Conservation (phyloP, 2,329 filamentous ascomycete species). For the Scleromitrula shiraiana region DNA sequence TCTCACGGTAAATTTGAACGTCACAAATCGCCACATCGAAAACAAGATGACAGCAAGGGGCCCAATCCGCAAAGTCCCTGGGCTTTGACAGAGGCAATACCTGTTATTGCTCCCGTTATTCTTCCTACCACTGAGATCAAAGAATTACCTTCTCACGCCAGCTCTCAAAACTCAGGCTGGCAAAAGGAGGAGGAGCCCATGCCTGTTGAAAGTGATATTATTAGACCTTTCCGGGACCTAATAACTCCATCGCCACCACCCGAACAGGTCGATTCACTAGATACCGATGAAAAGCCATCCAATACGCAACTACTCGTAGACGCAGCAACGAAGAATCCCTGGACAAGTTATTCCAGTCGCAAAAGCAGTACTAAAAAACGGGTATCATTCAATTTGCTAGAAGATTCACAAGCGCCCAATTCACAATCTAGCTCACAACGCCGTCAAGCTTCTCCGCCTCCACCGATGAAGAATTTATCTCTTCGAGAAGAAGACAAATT, state of each 20-base stretch:
- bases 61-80: conserved; percentile 10
- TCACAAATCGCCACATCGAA: not conserved
- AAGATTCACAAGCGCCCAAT: not conserved
- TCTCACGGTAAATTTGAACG: too few species aligned
- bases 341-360: conserved; percentile 12
- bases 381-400: conserved; percentile 24
- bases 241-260: conserved; percentile 17
- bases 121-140: not conserved
- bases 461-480: conserved; percentile 7
- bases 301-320: conserved; percentile 22
- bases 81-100: not conserved
- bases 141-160: not conserved
- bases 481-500: conserved; percentile 13
- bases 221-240: conserved; percentile 19
- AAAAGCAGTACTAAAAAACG: conserved; percentile 20
- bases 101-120: not conserved
- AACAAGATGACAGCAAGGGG: not conserved
- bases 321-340: conserved; percentile 24
- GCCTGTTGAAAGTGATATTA: conserved; percentile 11
- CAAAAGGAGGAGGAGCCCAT: conserved; percentile 14
- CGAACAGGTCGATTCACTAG: not conserved
- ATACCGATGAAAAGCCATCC: not conserved
- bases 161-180: conserved; percentile 9
- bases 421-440: conserved; percentile 1
- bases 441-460: conserved; percentile 18